Evolutionary conservation across 2,329 filamentous ascomycete species (phyloP), one percentile per base, ranked within the genome.

Genomic region (Hypoxylon rubiginosum): DNA sequence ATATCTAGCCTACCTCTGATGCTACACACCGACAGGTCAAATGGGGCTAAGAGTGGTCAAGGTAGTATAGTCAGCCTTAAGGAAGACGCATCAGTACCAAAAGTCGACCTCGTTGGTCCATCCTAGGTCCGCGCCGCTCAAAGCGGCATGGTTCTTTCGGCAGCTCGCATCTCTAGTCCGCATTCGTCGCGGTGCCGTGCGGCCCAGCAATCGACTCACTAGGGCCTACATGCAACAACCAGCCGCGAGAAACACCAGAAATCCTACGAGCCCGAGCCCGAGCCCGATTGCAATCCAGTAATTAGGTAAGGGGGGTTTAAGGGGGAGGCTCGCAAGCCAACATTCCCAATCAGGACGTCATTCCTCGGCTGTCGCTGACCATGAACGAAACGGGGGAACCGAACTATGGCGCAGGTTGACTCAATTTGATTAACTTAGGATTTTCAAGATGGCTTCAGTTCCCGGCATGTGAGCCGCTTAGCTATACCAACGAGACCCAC

Each of bases 61-160:
- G 62, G 62, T 66, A 48, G 55, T 28, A 55, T 19, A 26, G 51
- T 19, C 66, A 68, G 66, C 66, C 66, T 60, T 64, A 69, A 64
- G 66, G 66, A 66, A 61, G 48, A 66, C 32, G 32, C 9, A 24
- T 63, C 63, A 43, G 59, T 49, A 66, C 62, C 45, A 9, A 17
- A 63, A 32, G 21, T 51, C 49, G 26, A 49, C 41, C 11, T 56
- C 43, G 59, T 65, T 49, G 56, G 56, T 51, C 49, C 46, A 19
- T 56, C 46, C 56, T 65, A 45, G 56, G 56, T 51, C 49, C 46
- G 24, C 15, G 55, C 59, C 51, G 26, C 62, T 49, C 28, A 66
- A 58, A 61, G 32, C 21, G 57, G 63, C 36, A 54, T 63, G 66
- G 54, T 30, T n/a, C 21, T 34, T 3, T 30, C 48, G 56, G 51